Base-by-base conservation (phyloP, 2,329 filamentous ascomycete species). In the Neophaeococcomyces aloes region DNA sequence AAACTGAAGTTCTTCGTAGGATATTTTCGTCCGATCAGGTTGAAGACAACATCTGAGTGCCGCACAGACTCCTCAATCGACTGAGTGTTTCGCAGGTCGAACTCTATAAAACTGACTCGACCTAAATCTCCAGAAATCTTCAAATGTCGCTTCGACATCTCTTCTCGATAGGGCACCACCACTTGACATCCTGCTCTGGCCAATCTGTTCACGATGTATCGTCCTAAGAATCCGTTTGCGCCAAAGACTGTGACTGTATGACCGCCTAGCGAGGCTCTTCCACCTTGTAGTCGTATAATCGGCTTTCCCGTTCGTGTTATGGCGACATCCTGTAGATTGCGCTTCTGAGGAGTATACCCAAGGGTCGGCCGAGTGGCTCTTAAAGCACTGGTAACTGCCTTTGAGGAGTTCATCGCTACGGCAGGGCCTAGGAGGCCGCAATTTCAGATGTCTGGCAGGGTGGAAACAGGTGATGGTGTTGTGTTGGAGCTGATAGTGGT, bases 171-270 rank as follows among this genome's bases (percentile, higher is more conserved):
- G 38, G 91, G 91, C 48, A 96, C 67, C 48, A 98, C 79, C 31
- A 98, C 91, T 30, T 83, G 94, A 67, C 86, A 94, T 80, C 91
- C 91, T 69, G 87, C 79, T 52, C 85, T 81, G 56, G 91, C 89
- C 61, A 98, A 75, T 64, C 86, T 78, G 70, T 95, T 94, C 61
- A 98, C 91, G 61, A 98, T 94, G 66, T 98, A 98, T 62, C 91
- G 81, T 61, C 91, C 91, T 44, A 98, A 71, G 65, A 94, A 89
- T 53, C 91, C 91, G 49, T 88, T 95, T 60, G 91, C 91, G 67
- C 91, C 91, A 68, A 98, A 98, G 58, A 98, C 89, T 47, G 91
- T 98, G 49, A 85, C 89, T 51, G 88, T 95, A 69, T 96, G 87
- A 55, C 89, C 89, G 86, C 66, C 49, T 53, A 55, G 49, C n/a